A percentile compares a stretch with the other conserved stretches of the same genome.
Conservation (phyloP, 2,329 filamentous ascomycete genomes). For the Fusarium albidum region DNA sequence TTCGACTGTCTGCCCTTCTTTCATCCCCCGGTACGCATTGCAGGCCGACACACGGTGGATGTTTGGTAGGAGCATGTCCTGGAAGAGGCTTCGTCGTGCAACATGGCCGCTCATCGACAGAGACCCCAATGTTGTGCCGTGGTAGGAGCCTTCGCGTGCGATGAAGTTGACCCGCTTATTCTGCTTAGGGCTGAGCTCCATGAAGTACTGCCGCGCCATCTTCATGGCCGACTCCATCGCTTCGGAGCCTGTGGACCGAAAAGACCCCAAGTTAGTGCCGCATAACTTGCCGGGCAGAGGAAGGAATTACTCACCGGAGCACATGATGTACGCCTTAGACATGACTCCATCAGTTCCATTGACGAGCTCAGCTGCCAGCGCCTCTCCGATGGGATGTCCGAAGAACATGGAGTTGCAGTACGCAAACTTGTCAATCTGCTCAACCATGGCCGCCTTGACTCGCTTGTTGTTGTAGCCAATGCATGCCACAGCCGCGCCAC, state of each 20-base stretch:
- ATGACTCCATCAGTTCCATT: constrained; percentile 44
- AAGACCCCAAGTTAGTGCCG: neutral
- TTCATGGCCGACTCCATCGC: constrained; percentile 55
- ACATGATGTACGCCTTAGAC: constrained; percentile 46
- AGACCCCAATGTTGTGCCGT: constrained; percentile 74
- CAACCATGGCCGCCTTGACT: constrained; percentile 29
- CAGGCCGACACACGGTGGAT: constrained; percentile 36
- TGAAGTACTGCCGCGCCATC: constrained; percentile 54
- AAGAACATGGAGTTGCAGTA: constrained; percentile 33
- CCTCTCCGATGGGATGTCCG: constrained; percentile 31
- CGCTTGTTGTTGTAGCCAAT: constrained; percentile 29
- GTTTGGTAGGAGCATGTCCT: constrained; percentile 31
- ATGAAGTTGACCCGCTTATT: constrained; percentile 70
- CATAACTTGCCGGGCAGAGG: too few species aligned
- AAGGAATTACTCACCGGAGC: constrained; percentile 45
- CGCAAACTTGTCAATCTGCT: constrained; percentile 32
- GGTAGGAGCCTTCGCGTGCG: constrained; percentile 72
- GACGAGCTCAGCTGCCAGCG: constrained; percentile 38
- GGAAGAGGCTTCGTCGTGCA: constrained; percentile 31
- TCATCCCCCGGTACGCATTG: constrained; percentile 23
- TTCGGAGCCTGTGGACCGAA: constrained; percentile 55
- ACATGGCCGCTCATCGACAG: constrained; percentile 60
- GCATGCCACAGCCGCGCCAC: constrained; percentile 30
- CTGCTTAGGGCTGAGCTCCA: constrained; percentile 55
- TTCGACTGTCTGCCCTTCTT: constrained; percentile 42